phyloP scores from a whole-genome alignment of 345 rosid genomes.

The Pugionium dolabratum region DNA sequence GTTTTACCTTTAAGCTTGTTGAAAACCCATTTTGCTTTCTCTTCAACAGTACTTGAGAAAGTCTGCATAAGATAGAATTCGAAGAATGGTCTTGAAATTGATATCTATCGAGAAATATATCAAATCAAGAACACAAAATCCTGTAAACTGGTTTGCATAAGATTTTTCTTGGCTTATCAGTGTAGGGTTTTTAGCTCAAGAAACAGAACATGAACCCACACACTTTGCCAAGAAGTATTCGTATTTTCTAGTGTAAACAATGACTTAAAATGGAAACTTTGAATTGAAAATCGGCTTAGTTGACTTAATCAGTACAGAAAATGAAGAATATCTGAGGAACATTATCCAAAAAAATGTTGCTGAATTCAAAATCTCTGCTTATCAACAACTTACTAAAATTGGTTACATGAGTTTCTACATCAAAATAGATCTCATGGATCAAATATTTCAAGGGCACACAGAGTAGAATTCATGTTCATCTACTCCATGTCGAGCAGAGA shows the following conservation, averaged over 20 bases:
- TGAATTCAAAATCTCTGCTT: neutral
- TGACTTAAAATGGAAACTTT: conserved; percentile 6
- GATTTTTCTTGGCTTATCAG: neutral
- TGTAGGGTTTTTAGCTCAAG: neutral
- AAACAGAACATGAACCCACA: neutral
- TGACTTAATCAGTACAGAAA: neutral
- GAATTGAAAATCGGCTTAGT: neutral
- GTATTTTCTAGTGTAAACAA: neutral
- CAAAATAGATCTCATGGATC: neutral
- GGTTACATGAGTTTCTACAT: neutral
- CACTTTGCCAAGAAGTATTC: neutral
- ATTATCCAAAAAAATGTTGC: neutral
- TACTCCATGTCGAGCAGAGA: neutral
- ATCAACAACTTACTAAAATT: neutral
- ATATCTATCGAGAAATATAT: neutral
- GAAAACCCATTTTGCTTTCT: conserved; percentile 96
- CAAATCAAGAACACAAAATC: conserved; percentile 10
- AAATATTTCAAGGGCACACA: neutral
- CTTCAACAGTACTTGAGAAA: conserved; percentile 87
- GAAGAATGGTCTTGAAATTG: neutral
- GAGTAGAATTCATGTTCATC: neutral
- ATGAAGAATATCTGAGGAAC: neutral
- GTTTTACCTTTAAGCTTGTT: conserved; percentile 86
- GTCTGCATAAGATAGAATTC: conserved; percentile 43
- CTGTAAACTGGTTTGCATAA: neutral